A percentile compares a stretch with the other conserved stretches of the same genome.
Evolutionary conservation across 2,329 filamentous ascomycete species (phyloP).

Genomic region (Alternaria solani): DNA sequence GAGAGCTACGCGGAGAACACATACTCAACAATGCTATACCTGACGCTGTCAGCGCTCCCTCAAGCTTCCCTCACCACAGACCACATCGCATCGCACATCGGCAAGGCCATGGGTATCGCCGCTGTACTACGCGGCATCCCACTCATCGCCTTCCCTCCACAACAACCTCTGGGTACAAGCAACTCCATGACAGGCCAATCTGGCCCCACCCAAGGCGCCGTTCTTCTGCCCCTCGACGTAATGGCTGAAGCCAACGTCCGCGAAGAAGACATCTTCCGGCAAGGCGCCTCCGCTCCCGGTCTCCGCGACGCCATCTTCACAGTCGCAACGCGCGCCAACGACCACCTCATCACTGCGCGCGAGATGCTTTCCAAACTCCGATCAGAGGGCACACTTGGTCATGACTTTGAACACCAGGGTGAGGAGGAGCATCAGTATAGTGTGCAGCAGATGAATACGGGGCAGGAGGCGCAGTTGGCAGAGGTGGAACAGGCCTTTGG

Average conservation of each 20-base stretch:
- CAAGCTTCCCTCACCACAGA: constrained; percentile 85
- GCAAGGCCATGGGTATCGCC: constrained; percentile 89
- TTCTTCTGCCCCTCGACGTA: constrained; percentile 86
- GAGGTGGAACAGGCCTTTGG: constrained; percentile 76
- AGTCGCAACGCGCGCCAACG: constrained; percentile 91
- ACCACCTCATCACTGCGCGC: constrained; percentile 91
- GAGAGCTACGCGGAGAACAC: constrained; percentile 95
- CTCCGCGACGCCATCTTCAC: constrained; percentile 89
- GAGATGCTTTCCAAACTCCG: constrained; percentile 87
- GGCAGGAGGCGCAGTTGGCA: constrained; percentile 50
- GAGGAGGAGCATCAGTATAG: constrained; percentile 72
- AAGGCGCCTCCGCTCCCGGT: constrained; percentile 78
- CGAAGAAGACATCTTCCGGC: constrained; percentile 88
- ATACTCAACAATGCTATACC: constrained; percentile 90
- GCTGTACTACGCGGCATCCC: constrained; percentile 88
- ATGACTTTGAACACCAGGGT: constrained; percentile 86
- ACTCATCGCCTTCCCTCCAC: constrained; percentile 79
- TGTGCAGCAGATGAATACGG: constrained; percentile 45
- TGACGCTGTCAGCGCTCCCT: constrained; percentile 80
- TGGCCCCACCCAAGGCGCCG: constrained; percentile 64
- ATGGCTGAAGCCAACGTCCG: constrained; percentile 83
- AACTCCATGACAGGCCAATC: constrained; percentile 48
- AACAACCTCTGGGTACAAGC: constrained; percentile 61
- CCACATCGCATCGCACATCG: constrained; percentile 92
- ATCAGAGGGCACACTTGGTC: constrained; percentile 76